A percentile compares a stretch with the other conserved stretches of the same genome.
These are phyloP conservation scores for Prunus persica DNA, from an alignment of 306 rosid species.

Conservation along the genomic window DNA sequence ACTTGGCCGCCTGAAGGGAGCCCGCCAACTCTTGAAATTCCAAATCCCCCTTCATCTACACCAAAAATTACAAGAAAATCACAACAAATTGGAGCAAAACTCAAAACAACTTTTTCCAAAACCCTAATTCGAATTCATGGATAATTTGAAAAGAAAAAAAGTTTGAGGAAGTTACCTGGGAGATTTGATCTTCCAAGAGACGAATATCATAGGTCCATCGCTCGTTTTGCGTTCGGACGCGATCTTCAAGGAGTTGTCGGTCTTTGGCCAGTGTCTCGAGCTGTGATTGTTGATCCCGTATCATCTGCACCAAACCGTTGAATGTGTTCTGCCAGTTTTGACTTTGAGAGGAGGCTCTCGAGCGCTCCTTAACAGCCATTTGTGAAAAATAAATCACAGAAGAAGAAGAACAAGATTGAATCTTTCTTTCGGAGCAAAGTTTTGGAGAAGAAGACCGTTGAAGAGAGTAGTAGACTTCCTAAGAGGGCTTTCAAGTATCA, in stretches of 20 bases:
- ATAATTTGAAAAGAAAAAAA: not conserved
- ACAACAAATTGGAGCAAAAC: not conserved
- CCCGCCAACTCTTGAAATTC: conserved; percentile 41
- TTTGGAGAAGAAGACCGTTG: conserved; percentile 16
- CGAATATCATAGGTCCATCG: conserved; percentile 56
- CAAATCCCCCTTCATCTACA: conserved; percentile 50
- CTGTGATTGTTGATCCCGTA: conserved; percentile 57
- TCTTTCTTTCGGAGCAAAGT: not conserved
- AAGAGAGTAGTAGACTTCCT: not conserved
- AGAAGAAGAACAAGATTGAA: conserved; percentile 4
- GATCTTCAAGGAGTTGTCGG: conserved; percentile 56
- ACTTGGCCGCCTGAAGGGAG: conserved; percentile 43
- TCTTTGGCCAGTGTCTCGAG: conserved; percentile 50
- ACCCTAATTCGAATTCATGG: conserved; percentile 27
- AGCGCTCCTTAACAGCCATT: conserved; percentile 37
- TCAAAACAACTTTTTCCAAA: not conserved
- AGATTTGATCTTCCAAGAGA: conserved; percentile 35
- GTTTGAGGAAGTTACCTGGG: conserved; percentile 39
- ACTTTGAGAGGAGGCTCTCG: conserved; percentile 25
- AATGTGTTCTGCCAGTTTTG: conserved; percentile 64
- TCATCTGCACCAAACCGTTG: conserved; percentile 48
- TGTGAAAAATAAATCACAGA: not conserved
- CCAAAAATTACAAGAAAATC: conserved; percentile 14
- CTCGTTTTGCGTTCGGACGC: conserved; percentile 47
- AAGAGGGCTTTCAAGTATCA: not conserved